These are phyloP conservation scores for Ceratocystis eucalypticola DNA, from an alignment of 2,329 filamentous ascomycete genomes.

Conservation along the genomic window DNA sequence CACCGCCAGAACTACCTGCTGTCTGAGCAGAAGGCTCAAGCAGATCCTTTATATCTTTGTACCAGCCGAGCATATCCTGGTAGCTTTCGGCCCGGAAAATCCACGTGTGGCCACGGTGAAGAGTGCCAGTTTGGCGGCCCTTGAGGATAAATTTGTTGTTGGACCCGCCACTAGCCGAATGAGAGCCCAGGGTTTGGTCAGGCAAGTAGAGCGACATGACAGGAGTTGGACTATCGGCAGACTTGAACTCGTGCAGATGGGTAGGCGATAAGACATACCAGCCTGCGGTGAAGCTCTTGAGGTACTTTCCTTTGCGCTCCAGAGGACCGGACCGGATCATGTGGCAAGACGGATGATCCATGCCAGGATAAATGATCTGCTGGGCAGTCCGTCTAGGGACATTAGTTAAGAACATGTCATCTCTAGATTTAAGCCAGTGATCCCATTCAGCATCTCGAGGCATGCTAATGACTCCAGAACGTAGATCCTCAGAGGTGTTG, in stretches of 20 bases:
- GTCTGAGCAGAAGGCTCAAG: slow-evolving; percentile 41
- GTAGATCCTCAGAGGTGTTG: slow-evolving; percentile 64
- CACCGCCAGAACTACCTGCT: neutral
- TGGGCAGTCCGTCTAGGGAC: slow-evolving; percentile 64
- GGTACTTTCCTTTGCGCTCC: slow-evolving; percentile 95
- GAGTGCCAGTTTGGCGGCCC: slow-evolving; percentile 78
- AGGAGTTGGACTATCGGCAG: slow-evolving; percentile 80
- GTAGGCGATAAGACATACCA: slow-evolving; percentile 97
- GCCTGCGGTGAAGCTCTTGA: slow-evolving; percentile 92
- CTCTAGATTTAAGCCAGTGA: slow-evolving; percentile 53
- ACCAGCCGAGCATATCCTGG: slow-evolving; percentile 96
- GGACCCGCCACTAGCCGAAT: slow-evolving; percentile 66
- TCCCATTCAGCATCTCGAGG: slow-evolving; percentile 88
- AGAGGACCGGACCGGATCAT: slow-evolving; percentile 84
- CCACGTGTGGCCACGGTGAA: slow-evolving; percentile 73
- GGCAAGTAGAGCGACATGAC: slow-evolving; percentile 93
- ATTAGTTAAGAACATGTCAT: slow-evolving; percentile 75
- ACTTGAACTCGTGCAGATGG: slow-evolving; percentile 97
- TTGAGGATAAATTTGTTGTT: slow-evolving; percentile 98
- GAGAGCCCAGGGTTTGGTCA: slow-evolving; percentile 89
- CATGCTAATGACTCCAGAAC: slow-evolving; percentile 77
- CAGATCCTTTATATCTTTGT: slow-evolving; percentile 78
- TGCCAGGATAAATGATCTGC: slow-evolving; percentile 82
- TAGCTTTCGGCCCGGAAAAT: slow-evolving; percentile 59
- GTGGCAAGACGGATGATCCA: slow-evolving; percentile 64